phyloP scores from a whole-genome alignment of 176 grass and related monocot species.

The Elaeis guineensis region DNA sequence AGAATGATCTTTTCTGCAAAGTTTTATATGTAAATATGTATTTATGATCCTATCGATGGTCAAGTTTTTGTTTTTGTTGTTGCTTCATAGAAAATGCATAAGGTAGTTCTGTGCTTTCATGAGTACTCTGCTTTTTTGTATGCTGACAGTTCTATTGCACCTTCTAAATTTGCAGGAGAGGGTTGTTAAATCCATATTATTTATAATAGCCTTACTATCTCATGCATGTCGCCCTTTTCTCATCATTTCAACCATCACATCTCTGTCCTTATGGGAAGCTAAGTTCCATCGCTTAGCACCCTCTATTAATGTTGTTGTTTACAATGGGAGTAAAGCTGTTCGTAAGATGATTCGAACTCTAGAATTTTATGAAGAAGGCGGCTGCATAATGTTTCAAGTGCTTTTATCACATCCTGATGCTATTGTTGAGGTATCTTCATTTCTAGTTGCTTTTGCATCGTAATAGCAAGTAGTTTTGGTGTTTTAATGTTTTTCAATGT shows the following conservation, averaged over 20 bases:
- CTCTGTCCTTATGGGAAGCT: slow-evolving; percentile 66
- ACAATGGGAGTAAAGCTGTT: slow-evolving; percentile 53
- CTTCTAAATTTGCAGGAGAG: slow-evolving; percentile 51
- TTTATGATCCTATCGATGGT: too few relatives aligned
- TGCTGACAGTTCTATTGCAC: neutral
- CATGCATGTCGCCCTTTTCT: slow-evolving; percentile 58
- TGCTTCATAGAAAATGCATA: too few relatives aligned
- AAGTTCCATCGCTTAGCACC: slow-evolving; percentile 69
- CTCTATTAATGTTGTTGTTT: slow-evolving; percentile 65
- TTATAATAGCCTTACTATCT: slow-evolving; percentile 46
- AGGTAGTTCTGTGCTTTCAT: too few relatives aligned
- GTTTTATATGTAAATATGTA: too few relatives aligned
- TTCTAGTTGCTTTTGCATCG: slow-evolving; percentile 9
- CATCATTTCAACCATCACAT: slow-evolving; percentile 45
- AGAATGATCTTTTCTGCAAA: too few relatives aligned
- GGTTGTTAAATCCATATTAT: slow-evolving; percentile 71
- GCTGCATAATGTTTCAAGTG: slow-evolving; percentile 78
- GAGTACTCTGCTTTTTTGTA: neutral
- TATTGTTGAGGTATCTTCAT: slow-evolving; percentile 53
- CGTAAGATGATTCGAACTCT: slow-evolving; percentile 62
- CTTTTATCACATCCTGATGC: slow-evolving; percentile 70
- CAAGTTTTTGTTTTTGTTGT: too few relatives aligned
- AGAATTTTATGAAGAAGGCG: slow-evolving; percentile 59
- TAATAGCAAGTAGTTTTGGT: too few relatives aligned
- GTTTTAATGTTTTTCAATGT: too few relatives aligned